phyloP scores from a whole-genome alignment of 2,329 filamentous ascomycete species.

The Calonectria naviculata region DNA sequence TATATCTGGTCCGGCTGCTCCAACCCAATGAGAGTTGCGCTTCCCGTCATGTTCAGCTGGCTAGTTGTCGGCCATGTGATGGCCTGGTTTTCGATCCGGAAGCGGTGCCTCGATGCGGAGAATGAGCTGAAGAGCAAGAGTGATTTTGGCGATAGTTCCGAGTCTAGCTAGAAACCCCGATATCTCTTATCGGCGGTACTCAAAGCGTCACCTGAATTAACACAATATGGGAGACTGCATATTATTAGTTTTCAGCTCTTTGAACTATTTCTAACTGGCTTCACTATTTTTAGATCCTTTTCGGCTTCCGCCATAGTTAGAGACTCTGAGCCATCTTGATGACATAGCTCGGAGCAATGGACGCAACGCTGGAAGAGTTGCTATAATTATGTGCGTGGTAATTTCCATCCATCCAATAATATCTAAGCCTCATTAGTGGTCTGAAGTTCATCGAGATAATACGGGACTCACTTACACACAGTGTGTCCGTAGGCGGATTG shows the following conservation, averaged over 20 bases:
- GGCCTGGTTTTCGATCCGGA: conserved; percentile 37
- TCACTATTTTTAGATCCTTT: not conserved
- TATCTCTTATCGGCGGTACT: not conserved
- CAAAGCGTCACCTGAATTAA: no score
- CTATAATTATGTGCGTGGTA: not conserved
- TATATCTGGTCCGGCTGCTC: conserved; percentile 57
- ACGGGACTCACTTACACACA: not conserved
- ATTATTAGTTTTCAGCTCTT: no score
- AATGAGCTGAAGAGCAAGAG: conserved; percentile 1
- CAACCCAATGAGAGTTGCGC: conserved; percentile 47
- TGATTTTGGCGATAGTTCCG: not conserved
- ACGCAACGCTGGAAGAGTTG: not conserved
- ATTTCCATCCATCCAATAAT: not conserved
- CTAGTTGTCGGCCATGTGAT: conserved; percentile 44
- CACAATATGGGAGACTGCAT: no score
- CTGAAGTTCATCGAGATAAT: not conserved
- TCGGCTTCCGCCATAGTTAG: not conserved
- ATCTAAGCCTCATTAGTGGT: not conserved
- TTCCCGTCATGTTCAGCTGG: conserved; percentile 56
- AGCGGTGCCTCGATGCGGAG: conserved; percentile 32
- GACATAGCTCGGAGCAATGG: not conserved
- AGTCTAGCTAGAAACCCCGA: not conserved
- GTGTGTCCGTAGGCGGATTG: not conserved
- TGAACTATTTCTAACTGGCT: not conserved
- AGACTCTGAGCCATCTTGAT: not conserved